Conservation (phyloP, 768 basidiomycete genomes). For the Mycena albidolilacea region DNA sequence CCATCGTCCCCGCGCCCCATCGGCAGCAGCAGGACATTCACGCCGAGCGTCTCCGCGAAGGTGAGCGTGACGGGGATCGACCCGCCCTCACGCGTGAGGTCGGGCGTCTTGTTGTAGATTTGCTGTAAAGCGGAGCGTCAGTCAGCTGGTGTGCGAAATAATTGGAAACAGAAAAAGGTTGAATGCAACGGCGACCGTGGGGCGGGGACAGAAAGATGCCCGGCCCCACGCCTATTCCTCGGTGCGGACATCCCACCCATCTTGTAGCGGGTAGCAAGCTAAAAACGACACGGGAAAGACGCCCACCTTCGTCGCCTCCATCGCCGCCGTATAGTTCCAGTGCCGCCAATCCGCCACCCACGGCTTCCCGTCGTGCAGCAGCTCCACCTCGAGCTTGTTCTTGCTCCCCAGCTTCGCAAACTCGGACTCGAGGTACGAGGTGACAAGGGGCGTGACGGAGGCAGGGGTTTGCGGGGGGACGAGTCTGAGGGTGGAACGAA, state of each 20-base stretch:
- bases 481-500: conserved; percentile 55
- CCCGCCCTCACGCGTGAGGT: conserved; percentile 93
- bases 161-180: too few species aligned
- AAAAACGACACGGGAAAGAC: conserved; percentile 18
- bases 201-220: background rate
- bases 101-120: conserved; percentile 84
- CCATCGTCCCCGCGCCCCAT: conserved; percentile 97
- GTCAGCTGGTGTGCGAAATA: too few species aligned
- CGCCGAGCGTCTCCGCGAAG: conserved; percentile 89
- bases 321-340: conserved; percentile 95
- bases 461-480: conserved; percentile 93
- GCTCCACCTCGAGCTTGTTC: conserved; percentile 82
- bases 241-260: too few species aligned
- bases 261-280: background rate
- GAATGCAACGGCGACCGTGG: background rate
- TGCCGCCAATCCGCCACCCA: conserved; percentile 91
- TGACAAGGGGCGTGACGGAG: conserved; percentile 78
- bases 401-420: conserved; percentile 90
- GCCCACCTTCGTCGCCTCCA: conserved; percentile 81
- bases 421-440: conserved; percentile 78
- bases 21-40: conserved; percentile 91
- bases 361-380: conserved; percentile 87
- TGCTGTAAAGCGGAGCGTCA: conserved; percentile 45
- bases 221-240: too few species aligned
- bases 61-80: conserved; percentile 95